phyloP scores from a whole-genome alignment of 2,329 filamentous ascomycete genomes.

The Ascochyta clinopodiicola region DNA sequence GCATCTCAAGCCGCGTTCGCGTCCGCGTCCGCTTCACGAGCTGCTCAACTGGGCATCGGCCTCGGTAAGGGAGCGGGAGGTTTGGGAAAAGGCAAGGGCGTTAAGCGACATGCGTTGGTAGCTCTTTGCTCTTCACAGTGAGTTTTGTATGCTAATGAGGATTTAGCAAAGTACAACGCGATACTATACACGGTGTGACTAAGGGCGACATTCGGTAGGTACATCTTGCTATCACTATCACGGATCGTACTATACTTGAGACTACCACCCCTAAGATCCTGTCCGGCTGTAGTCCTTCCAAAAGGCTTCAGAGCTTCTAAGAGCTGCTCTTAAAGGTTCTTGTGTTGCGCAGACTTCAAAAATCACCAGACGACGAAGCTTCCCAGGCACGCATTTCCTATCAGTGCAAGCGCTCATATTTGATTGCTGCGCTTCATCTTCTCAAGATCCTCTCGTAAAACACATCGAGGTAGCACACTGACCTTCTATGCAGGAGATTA shows the following conservation, averaged over 20 bases:
- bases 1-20: not conserved
- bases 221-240: not conserved
- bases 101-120: constrained; percentile 38
- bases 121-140: not conserved
- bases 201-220: constrained; percentile 45
- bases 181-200: constrained; percentile 42
- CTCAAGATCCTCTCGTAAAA: not conserved
- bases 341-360: too few species aligned
- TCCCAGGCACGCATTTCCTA: not conserved
- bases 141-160: constrained; percentile 8
- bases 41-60: constrained; percentile 24
- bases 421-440: not conserved
- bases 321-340: too few species aligned
- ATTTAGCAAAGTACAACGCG: constrained; percentile 39
- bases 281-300: too few species aligned
- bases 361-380: not conserved
- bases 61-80: constrained; percentile 32
- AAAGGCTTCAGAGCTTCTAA: not conserved
- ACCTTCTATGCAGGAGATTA: constrained; percentile 59
- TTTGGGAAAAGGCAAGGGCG: constrained; percentile 23
- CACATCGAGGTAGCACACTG: constrained; percentile 2
- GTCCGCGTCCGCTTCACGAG: constrained; percentile 13
- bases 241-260: not conserved
- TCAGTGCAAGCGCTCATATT: not conserved
- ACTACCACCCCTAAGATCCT: too few species aligned